Evolutionary conservation across 768 basidiomycete species (phyloP).

Genomic region (Mrakia frigida): DNA sequence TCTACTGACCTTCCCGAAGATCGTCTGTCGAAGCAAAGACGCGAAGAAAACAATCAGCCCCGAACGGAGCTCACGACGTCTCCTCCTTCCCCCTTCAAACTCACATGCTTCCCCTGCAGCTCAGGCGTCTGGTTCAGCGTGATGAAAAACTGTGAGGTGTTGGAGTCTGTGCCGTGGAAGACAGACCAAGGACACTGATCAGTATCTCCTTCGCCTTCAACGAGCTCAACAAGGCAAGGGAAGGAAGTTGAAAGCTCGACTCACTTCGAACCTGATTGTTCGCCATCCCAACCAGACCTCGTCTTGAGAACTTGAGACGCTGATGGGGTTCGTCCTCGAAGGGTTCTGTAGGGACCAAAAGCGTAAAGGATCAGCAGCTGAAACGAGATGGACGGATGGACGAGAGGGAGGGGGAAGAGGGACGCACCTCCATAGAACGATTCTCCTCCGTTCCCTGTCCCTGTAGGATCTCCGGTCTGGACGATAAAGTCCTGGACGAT

Average conservation of each 20-base stretch:
- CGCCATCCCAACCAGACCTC: constrained; percentile 91
- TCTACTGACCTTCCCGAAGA: constrained; percentile 54
- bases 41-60: not conserved
- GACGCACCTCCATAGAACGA: constrained; percentile 81
- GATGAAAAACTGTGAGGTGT: constrained; percentile 81
- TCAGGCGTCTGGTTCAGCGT: constrained; percentile 91
- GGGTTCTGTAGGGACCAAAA: constrained; percentile 54
- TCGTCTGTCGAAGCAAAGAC: constrained; percentile 47
- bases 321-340: constrained; percentile 95
- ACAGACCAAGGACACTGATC: not conserved
- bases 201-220: not conserved
- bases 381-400: not conserved
- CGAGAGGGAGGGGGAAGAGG: not conserved
- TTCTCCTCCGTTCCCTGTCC: constrained; percentile 86
- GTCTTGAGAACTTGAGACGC: constrained; percentile 77
- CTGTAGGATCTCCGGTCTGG: constrained; percentile 89
- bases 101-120: constrained; percentile 74
- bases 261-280: constrained; percentile 60
- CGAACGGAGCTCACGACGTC: not conserved
- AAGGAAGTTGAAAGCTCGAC: not conserved
- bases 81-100: not conserved
- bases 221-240: not conserved
- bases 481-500: constrained; percentile 87
- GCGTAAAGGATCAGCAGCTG: not conserved
- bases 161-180: constrained; percentile 57